phyloP scores from a whole-genome alignment of 768 basidiomycete species.

The Coprinellus aureogranulatus region DNA sequence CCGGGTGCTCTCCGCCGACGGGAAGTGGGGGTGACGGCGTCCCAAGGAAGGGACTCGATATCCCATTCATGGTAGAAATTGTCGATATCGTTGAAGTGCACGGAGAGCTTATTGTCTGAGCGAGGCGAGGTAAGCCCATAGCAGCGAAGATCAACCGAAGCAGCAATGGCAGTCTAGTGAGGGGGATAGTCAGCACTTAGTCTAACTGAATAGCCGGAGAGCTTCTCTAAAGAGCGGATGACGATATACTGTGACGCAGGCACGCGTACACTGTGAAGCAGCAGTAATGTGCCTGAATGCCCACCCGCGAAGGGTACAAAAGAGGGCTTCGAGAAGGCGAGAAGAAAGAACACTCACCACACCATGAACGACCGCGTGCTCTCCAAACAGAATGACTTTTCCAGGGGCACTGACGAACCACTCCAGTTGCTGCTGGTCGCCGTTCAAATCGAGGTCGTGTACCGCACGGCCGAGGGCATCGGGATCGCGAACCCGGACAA shows the following conservation, averaged over 20 bases:
- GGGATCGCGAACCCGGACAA: constrained; percentile 38
- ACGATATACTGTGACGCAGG: neutral
- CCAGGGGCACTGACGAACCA: constrained; percentile 95
- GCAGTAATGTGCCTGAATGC: constrained; percentile 1
- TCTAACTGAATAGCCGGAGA: neutral
- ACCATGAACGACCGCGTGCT: constrained; percentile 98
- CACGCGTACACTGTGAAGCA: neutral
- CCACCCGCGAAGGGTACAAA: constrained; percentile 14
- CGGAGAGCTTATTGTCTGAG: constrained; percentile 65
- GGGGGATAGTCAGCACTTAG: constrained; percentile 6
- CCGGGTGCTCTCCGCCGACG: constrained; percentile 54
- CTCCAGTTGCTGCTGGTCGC: constrained; percentile 42
- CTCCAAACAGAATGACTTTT: constrained; percentile 96
- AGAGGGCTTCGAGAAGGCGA: constrained; percentile 10
- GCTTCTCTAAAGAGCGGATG: neutral
- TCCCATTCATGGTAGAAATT: constrained; percentile 82
- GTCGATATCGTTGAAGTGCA: constrained; percentile 78
- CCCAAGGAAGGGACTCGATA: constrained; percentile 76
- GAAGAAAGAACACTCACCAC: constrained; percentile 58
- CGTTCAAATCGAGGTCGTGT: constrained; percentile 57
- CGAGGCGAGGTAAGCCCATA: constrained; percentile 82
- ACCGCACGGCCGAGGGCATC: constrained; percentile 56
- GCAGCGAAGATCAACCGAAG: constrained; percentile 92
- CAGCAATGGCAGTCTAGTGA: constrained; percentile 85
- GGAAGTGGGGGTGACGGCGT: constrained; percentile 55